Evolutionary conservation across 208 protist species (phyloP).

Genomic region (Trypanosoma boissoni): DNA sequence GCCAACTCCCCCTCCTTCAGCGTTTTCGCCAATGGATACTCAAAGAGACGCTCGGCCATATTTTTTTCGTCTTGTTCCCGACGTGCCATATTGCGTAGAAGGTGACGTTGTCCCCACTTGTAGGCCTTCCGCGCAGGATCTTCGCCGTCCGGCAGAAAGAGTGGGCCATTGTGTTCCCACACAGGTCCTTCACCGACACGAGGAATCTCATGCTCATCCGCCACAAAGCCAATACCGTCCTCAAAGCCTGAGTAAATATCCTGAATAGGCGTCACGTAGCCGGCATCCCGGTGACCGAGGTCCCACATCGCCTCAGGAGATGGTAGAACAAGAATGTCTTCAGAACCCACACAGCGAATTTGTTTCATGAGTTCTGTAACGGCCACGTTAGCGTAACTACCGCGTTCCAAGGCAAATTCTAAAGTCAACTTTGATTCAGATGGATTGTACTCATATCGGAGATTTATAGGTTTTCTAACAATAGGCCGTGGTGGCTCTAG

Average conservation of each 20-base stretch:
- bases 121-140: conserved; percentile 64
- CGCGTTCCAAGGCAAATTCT: conserved; percentile 75
- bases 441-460: conserved; percentile 54
- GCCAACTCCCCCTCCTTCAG: conserved; percentile 62
- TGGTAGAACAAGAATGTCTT: conserved; percentile 58
- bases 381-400: conserved; percentile 86
- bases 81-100: conserved; percentile 69
- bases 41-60: conserved; percentile 59
- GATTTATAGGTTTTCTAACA: conserved; percentile 64
- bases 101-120: conserved; percentile 54
- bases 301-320: conserved; percentile 52
- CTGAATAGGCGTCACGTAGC: conserved; percentile 75
- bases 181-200: conserved; percentile 38
- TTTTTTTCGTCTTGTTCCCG: conserved; percentile 44
- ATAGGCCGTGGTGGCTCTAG: conserved; percentile 79
- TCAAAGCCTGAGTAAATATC: conserved; percentile 82
- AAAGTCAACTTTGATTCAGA: conserved; percentile 42
- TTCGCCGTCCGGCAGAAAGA: conserved; percentile 48
- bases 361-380: conserved; percentile 79
- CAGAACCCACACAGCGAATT: conserved; percentile 59
- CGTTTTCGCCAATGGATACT: conserved; percentile 52
- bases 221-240: conserved; percentile 70
- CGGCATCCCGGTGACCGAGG: conserved; percentile 60
- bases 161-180: conserved; percentile 54
- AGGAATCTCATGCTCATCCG: conserved; percentile 33